phyloP scores from a whole-genome alignment of 805 yeast species.

The Cyberlindnera bimundalis region DNA sequence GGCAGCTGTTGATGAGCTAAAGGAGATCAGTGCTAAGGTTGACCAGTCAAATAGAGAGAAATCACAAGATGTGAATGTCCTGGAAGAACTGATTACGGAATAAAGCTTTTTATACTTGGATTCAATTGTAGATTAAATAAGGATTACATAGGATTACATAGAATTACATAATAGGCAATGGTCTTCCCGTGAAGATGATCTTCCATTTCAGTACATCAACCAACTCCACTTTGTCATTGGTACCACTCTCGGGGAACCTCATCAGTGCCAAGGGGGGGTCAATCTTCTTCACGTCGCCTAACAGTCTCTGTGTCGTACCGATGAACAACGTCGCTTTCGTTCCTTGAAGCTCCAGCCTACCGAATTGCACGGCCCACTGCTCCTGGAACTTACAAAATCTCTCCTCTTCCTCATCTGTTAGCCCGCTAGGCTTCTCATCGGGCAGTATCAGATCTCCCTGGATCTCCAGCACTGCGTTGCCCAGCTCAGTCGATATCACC shows the following conservation, averaged over 20 bases:
- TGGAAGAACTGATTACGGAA: conserved; percentile 18
- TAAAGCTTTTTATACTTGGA: no score
- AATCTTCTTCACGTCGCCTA: conserved; percentile 57
- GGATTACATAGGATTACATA: no score
- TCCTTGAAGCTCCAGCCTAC: conserved; percentile 44
- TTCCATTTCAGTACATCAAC: conserved; percentile 59
- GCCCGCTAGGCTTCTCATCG: conserved; percentile 28
- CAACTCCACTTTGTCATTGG: conserved; percentile 40
- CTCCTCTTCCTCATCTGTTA: conserved; percentile 33
- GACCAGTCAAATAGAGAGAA: no score
- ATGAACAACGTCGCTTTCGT: conserved; percentile 54
- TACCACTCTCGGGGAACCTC: conserved; percentile 36
- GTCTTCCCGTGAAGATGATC: conserved; percentile 62
- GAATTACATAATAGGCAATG: conserved; percentile 74
- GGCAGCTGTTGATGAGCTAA: conserved; percentile 22
- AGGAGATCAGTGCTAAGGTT: no score
- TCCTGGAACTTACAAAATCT: conserved; percentile 35
- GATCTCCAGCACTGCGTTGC: conserved; percentile 61
- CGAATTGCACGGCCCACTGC: conserved; percentile 48
- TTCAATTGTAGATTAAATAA: no score
- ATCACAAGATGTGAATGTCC: conserved; percentile 13
- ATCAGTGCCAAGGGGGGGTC: conserved; percentile 66
- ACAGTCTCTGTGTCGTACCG: conserved; percentile 65
- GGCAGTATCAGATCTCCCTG: conserved; percentile 70
- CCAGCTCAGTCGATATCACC: conserved; percentile 48